Conservation (phyloP, 495 filamentous ascomycete species). For the Xylaria palmicola region DNA sequence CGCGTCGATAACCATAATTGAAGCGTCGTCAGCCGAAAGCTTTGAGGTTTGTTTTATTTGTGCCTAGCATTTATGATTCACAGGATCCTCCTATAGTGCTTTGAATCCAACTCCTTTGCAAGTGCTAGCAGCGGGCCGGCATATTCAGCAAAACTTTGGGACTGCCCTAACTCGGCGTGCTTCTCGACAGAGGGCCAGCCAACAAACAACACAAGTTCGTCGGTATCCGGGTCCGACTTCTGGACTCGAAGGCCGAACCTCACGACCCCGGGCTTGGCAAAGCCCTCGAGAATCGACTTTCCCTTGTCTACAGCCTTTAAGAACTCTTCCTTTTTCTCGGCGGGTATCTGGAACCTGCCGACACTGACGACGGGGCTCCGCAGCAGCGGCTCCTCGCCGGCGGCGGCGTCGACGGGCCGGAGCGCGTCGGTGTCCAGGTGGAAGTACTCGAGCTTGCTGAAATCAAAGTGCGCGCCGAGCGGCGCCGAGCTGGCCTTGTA, state of each 20-base stretch:
- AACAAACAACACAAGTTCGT: conserved; percentile 53
- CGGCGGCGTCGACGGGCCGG: conserved; percentile 31
- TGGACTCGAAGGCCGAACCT: conserved; percentile 52
- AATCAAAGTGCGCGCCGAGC: conserved; percentile 25
- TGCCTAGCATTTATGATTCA: conserved; percentile 12
- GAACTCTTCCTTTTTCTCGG: conserved; percentile 42
- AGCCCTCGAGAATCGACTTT: conserved; percentile 39
- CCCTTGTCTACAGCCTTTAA: conserved; percentile 39
- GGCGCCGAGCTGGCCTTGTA: conserved; percentile 26
- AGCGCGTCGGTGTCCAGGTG: conserved; percentile 43
- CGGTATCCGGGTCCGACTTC: conserved; percentile 35
- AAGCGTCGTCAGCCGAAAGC: background rate
- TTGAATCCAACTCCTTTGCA: conserved; percentile 39
- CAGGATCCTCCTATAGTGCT: conserved; percentile 41
- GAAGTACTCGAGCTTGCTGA: conserved; percentile 39
- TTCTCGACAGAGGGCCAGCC: conserved; percentile 51
- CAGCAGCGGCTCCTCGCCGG: conserved; percentile 28
- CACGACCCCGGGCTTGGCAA: conserved; percentile 38
- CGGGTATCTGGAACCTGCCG: conserved; percentile 42
- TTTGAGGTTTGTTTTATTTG: background rate
- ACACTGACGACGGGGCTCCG: conserved; percentile 46
- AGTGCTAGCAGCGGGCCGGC: conserved; percentile 28
- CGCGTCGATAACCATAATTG: background rate
- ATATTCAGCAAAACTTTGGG: conserved; percentile 40
- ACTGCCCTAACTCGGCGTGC: conserved; percentile 42